Base-by-base conservation (phyloP, 176 grass and related monocot species). In the Musa schizocarpa region DNA sequence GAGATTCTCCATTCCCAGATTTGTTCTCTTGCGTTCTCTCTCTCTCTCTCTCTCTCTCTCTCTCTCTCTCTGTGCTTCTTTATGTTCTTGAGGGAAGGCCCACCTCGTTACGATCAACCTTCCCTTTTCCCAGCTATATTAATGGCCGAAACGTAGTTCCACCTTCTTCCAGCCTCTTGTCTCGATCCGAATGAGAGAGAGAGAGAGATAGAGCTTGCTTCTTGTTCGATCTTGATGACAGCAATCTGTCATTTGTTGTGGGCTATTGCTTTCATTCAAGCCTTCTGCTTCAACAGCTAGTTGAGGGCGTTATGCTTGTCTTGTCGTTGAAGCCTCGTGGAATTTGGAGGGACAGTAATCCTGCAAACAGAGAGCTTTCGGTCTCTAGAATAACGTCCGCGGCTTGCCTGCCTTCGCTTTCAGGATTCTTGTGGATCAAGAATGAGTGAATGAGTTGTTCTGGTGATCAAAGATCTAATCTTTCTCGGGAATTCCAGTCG, bases 301-400 rank as follows among this genome's bases (percentile, higher is more conserved):
- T 43, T 43, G 34, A 43, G 4, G 4, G 4, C 3, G 34, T 50
- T 79, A 79, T 79, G 69, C 66, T 79, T 29, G 1, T 24, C 77
- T 79, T 79, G 65, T 59, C 20, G 52, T 22, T 50, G 52, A 79
- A 79, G 77, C 2, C 19, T 70, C n/a, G 11, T 50, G 27, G 77
- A 79, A 79, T 79, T 71, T 70, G 53, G 58, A 11, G 24, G 26
- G 52, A 24, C 59, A 29, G 16, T 77, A 77, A 23, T 51, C 62
- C 29, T 52, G 27, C 75, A 77, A 79, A 53, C 70, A 69, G 65
- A 57, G 43, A 20, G 53, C 67, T 23, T 57, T 53, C 19, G 58
- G 23, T 56, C 17, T 77, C 34, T 29, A 63, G 58, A 43, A 68
- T 22, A 23, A 53, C 77, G 53, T 79, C 66, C 19, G 12, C 12